Conservation (phyloP, 2,329 filamentous ascomycete species). For the Whalleya microplaca region DNA sequence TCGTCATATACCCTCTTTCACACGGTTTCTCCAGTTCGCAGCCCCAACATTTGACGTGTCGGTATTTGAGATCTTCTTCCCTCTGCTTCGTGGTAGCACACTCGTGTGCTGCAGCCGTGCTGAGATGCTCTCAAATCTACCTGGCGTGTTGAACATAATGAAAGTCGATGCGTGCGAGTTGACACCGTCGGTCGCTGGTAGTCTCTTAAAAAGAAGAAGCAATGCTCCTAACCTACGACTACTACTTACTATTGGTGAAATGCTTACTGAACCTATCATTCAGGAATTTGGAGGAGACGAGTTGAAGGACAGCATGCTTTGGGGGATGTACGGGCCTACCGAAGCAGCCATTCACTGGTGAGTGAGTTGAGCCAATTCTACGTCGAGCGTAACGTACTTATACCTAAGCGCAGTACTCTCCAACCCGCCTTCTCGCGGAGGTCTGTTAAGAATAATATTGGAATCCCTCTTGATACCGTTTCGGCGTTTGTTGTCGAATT, state of each 20-base stretch:
- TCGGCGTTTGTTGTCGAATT: slow-evolving; percentile 72
- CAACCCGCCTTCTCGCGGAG: slow-evolving; percentile 62
- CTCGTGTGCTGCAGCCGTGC: slow-evolving; percentile 72
- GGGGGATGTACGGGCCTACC: slow-evolving; percentile 94
- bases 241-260: slow-evolving; percentile 88
- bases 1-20: slow-evolving; percentile 73
- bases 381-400: slow-evolving; percentile 3
- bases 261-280: slow-evolving; percentile 79
- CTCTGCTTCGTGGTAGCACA: slow-evolving; percentile 73
- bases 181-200: slow-evolving; percentile 84
- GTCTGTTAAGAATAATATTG: slow-evolving; percentile 71
- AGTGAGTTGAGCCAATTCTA: slow-evolving; percentile 22
- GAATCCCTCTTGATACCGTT: slow-evolving; percentile 78
- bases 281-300: slow-evolving; percentile 73
- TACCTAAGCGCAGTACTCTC: slow-evolving; percentile 59
- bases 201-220: slow-evolving; percentile 69
- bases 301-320: slow-evolving; percentile 66
- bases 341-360: slow-evolving; percentile 87
- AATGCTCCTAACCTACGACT: slow-evolving; percentile 70
- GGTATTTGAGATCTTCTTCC: slow-evolving; percentile 94
- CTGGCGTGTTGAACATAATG: slow-evolving; percentile 65
- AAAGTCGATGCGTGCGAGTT: slow-evolving; percentile 83
- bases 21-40: slow-evolving; percentile 86
- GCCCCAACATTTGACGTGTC: slow-evolving; percentile 94
- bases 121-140: slow-evolving; percentile 75